These are phyloP conservation scores for Mucor indicus DNA, from an alignment of 371 early-diverging fungal genomes.

Conservation along the genomic window DNA sequence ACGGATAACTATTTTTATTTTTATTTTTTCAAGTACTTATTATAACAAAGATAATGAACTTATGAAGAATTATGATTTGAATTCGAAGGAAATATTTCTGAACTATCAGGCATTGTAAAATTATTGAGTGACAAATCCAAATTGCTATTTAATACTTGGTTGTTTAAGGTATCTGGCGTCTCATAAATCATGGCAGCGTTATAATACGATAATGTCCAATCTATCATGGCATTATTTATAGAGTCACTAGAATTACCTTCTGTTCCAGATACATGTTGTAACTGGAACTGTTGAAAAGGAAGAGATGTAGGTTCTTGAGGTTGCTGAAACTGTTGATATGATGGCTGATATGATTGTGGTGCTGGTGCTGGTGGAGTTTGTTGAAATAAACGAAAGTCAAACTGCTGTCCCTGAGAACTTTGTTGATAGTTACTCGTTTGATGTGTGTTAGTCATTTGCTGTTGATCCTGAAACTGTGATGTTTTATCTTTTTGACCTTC, in stretches of 20 bases:
- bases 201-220: constrained; percentile 10
- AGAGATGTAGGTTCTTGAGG: too few relatives aligned
- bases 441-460: too few relatives aligned
- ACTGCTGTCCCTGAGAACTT: background rate
- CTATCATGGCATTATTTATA: background rate
- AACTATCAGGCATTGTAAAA: constrained; percentile 13
- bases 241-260: too few relatives aligned
- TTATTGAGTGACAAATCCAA: constrained; percentile 2
- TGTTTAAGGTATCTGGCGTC: background rate
- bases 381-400: too few relatives aligned
- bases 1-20: too few relatives aligned
- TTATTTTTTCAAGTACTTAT: too few relatives aligned
- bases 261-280: too few relatives aligned
- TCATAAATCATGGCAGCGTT: background rate
- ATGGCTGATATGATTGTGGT: background rate
- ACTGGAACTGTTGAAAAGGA: background rate
- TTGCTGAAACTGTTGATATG: background rate
- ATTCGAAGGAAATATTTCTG: constrained; percentile 8
- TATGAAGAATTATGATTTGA: too few relatives aligned
- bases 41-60: too few relatives aligned
- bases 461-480: background rate
- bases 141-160: too few relatives aligned
- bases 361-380: background rate
- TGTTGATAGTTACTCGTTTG: too few relatives aligned
- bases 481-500: background rate